A percentile compares a stretch with the other conserved stretches of the same genome.
Evolutionary conservation across 163 green algal species (phyloP).

Genomic region (Scenedesmus sp.): DNA sequence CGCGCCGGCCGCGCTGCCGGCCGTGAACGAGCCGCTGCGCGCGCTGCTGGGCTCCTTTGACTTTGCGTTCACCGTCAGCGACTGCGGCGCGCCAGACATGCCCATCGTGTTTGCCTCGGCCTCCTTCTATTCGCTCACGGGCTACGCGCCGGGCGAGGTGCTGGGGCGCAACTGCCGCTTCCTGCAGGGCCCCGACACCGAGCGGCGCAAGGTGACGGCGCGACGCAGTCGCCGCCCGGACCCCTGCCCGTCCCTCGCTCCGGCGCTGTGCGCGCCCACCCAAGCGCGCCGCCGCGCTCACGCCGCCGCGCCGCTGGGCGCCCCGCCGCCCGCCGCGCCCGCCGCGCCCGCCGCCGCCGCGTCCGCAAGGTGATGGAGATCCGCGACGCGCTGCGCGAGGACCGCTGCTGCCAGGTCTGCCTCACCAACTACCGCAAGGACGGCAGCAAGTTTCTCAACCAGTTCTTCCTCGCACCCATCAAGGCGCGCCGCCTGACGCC

Average conservation of each 20-base stretch:
- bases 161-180: slow-evolving; percentile 53
- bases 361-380: slow-evolving; percentile 50
- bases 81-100: slow-evolving; percentile 47
- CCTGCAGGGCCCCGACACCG: slow-evolving; percentile 47
- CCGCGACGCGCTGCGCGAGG: slow-evolving; percentile 39
- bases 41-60: slow-evolving; percentile 20
- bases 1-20: no score
- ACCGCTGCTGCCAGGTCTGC: slow-evolving; percentile 63
- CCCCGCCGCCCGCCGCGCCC: no score
- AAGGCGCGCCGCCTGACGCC: slow-evolving; percentile 54
- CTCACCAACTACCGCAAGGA: slow-evolving; percentile 96
- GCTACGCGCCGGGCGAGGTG: slow-evolving; percentile 47
- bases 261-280: no score
- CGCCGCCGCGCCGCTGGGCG: no score
- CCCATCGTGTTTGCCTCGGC: slow-evolving; percentile 39
- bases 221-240: no score
- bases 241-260: no score
- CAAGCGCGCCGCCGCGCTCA: no score
- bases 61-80: slow-evolving; percentile 53
- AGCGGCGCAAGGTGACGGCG: slow-evolving; percentile 23
- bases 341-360: no score
- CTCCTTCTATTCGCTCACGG: slow-evolving; percentile 48
- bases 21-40: background rate
- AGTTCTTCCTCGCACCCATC: slow-evolving; percentile 93
- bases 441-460: slow-evolving; percentile 95